These are phyloP conservation scores for Diaporthe amygdali DNA, from an alignment of 2,329 filamentous ascomycete species.

Conservation along the genomic window DNA sequence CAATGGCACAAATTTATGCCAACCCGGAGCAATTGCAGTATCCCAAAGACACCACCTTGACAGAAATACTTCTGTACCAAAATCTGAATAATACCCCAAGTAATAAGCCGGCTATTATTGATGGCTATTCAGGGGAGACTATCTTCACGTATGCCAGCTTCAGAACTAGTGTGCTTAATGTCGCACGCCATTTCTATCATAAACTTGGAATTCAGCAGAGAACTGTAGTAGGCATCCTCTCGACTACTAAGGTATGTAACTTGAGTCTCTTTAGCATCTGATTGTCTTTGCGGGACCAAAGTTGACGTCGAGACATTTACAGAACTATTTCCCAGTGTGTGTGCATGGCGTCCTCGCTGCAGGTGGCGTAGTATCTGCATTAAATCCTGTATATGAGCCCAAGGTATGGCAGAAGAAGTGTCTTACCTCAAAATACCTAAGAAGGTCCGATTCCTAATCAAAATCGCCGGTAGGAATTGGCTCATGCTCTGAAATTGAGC, in stretches of 20 bases:
- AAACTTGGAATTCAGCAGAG: not conserved
- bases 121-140: constrained; percentile 16
- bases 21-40: not conserved
- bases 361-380: constrained; percentile 15
- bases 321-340: constrained; percentile 21
- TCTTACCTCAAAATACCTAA: not conserved
- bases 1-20: not conserved
- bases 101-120: constrained; percentile 15
- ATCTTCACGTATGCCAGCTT: constrained; percentile 22
- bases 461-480: not conserved
- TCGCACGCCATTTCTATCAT: constrained; percentile 14
- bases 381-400: constrained; percentile 20
- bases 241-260: constrained; percentile 10
- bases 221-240: constrained; percentile 18
- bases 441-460: not conserved
- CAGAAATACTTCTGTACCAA: constrained; percentile 14
- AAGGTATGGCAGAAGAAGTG: not conserved
- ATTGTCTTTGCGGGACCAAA: no score
- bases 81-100: constrained; percentile 19
- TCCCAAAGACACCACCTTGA: constrained; percentile 11
- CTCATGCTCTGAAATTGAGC: constrained; percentile 15
- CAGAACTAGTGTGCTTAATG: constrained; percentile 10
- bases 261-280: no score
- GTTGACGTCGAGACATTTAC: not conserved
- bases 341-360: constrained; percentile 21